Percentiles rank a stretch among this genome's conserved stretches.
These are phyloP conservation scores for Sequoiadendron giganteum DNA, from an alignment of 75 land plant species.

Conservation along the genomic window DNA sequence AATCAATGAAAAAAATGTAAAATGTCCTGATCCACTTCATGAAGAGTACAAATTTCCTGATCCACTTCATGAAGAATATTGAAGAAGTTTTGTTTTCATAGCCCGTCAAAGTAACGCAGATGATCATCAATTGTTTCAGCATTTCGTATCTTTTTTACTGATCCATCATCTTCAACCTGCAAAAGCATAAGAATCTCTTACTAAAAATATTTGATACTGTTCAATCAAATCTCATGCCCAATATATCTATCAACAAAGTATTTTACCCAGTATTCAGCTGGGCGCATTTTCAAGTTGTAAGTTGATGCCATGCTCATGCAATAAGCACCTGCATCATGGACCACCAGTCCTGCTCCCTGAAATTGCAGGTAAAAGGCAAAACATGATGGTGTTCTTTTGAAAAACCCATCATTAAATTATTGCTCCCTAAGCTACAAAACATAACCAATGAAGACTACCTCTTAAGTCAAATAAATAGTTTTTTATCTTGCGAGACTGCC, in stretches of 20 bases:
- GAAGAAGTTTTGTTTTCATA: slow-evolving; percentile 24
- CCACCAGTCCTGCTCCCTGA: slow-evolving; percentile 91
- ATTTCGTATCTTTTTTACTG: slow-evolving; percentile 67
- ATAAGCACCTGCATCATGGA: slow-evolving; percentile 99
- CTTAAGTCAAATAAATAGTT: too few species aligned
- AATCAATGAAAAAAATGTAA: neutral
- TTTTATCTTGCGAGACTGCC: too few species aligned
- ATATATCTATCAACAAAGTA: neutral
- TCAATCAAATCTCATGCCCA: neutral
- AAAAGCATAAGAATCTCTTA: neutral
- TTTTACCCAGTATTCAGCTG: slow-evolving; percentile 94
- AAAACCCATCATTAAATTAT: neutral
- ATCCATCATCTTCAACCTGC: slow-evolving; percentile 71
- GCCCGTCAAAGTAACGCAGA: slow-evolving; percentile 71
- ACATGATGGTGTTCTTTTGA: neutral
- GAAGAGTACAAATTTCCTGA: neutral
- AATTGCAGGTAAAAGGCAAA: neutral
- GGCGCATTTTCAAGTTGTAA: slow-evolving; percentile 96
- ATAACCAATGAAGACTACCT: too few species aligned
- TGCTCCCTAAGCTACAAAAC: slow-evolving; percentile 4
- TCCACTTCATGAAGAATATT: neutral
- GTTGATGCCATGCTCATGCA: slow-evolving; percentile 99
- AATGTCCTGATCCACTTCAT: neutral
- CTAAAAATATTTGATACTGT: neutral
- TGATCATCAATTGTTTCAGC: slow-evolving; percentile 92